A percentile compares a stretch with the other conserved stretches of the same genome.
Evolutionary conservation across 176 grass and related monocot genomes (phyloP).

Genomic region (Musa troglodytarum): DNA sequence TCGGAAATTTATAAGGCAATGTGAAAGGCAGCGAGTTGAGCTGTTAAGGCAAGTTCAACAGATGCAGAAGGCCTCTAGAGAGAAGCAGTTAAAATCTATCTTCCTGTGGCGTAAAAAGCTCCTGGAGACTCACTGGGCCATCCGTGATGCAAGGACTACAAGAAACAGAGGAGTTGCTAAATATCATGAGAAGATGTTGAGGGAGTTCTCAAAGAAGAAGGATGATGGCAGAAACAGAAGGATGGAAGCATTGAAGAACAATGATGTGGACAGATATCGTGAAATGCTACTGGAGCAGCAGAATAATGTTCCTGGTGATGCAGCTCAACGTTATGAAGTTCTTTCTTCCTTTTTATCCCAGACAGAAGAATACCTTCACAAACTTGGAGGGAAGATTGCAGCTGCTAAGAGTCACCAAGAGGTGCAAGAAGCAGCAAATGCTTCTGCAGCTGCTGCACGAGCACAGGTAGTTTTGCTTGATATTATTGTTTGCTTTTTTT

Average conservation of each 20-base stretch:
- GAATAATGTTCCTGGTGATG: conserved; percentile 78
- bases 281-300: conserved; percentile 95
- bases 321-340: conserved; percentile 86
- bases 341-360: conserved; percentile 95
- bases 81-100: conserved; percentile 84
- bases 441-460: conserved; percentile 67
- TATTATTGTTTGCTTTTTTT: too few species aligned
- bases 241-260: conserved; percentile 99
- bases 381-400: conserved; percentile 95
- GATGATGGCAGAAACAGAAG: conserved; percentile 93
- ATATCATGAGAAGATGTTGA: conserved; percentile 95
- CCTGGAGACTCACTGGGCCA: conserved; percentile 86
- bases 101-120: conserved; percentile 98
- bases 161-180: conserved; percentile 89
- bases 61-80: conserved; percentile 66
- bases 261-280: conserved; percentile 94
- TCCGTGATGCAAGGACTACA: conserved; percentile 91
- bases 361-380: conserved; percentile 92
- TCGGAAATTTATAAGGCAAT: conserved; percentile 87
- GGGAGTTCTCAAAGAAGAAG: conserved; percentile 93
- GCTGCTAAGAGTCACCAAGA: conserved; percentile 83
- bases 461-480: conserved; percentile 45
- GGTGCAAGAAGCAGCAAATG: conserved; percentile 81
- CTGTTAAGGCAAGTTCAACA: conserved; percentile 80
- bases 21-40: conserved; percentile 77